phyloP scores from a whole-genome alignment of 352 stramenopile species.

The Pythium utonaiense region DNA sequence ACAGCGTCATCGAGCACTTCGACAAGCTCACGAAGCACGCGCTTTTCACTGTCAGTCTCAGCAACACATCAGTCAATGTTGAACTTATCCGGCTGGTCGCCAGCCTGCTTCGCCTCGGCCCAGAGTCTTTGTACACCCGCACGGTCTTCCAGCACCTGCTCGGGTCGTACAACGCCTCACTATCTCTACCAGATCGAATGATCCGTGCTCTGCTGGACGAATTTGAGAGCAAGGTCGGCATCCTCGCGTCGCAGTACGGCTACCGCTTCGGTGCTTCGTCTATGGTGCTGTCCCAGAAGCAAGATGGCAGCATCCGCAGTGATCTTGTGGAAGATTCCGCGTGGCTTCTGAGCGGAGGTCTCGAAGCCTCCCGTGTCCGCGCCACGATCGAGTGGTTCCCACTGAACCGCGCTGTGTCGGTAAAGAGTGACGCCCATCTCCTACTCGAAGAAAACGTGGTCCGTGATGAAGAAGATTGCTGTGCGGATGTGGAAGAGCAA shows the following conservation, averaged over 20 bases:
- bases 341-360: constrained; percentile 60
- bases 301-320: constrained; percentile 20
- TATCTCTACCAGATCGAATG: constrained; percentile 52
- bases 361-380: constrained; percentile 61
- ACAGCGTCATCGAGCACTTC: constrained; percentile 14
- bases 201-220: constrained; percentile 53
- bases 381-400: constrained; percentile 72
- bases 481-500: constrained; percentile 11
- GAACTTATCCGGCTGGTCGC: constrained; percentile 40
- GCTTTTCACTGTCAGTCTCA: constrained; percentile 11
- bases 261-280: constrained; percentile 71
- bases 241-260: constrained; percentile 43
- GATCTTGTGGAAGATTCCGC: constrained; percentile 65
- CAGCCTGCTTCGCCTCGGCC: constrained; percentile 31
- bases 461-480: constrained; percentile 20
- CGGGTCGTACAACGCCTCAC: constrained; percentile 61
- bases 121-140: constrained; percentile 38
- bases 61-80: constrained; percentile 21
- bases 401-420: constrained; percentile 31
- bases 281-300: constrained; percentile 20
- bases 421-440: constrained; percentile 30
- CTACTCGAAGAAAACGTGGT: constrained; percentile 10
- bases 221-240: constrained; percentile 39
- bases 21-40: constrained; percentile 10
- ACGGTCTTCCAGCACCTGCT: constrained; percentile 61